phyloP scores from a whole-genome alignment of 2,329 filamentous ascomycete genomes.

The Penicillium sp. region DNA sequence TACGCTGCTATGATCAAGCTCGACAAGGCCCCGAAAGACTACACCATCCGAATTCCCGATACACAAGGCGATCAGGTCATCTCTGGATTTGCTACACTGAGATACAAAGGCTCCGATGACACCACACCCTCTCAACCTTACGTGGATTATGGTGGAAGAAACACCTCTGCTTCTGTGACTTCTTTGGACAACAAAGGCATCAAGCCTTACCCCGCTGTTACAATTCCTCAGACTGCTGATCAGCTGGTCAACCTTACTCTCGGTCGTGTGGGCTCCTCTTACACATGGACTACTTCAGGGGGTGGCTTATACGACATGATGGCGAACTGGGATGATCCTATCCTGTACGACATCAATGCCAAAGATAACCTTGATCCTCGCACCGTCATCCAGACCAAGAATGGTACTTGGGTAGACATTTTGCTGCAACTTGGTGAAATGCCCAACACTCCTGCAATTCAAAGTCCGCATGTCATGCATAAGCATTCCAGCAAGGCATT shows the following conservation, averaged over 20 bases:
- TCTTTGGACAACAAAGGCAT: slow-evolving; percentile 44
- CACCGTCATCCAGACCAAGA: slow-evolving; percentile 35
- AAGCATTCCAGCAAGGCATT: slow-evolving; percentile 51
- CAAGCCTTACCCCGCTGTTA: slow-evolving; percentile 31
- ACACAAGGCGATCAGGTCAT: slow-evolving; percentile 55
- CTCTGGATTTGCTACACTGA: slow-evolving; percentile 51
- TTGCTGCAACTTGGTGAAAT: slow-evolving; percentile 33
- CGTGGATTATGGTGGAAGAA: slow-evolving; percentile 53
- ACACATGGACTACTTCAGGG: slow-evolving; percentile 33
- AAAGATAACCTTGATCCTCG: slow-evolving; percentile 26
- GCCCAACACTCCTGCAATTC: slow-evolving; percentile 21
- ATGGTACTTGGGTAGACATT: slow-evolving; percentile 43
- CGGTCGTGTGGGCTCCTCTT: slow-evolving; percentile 30
- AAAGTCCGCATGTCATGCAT: slow-evolving; percentile 49
- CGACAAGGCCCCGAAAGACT: slow-evolving; percentile 38
- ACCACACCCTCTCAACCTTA: slow-evolving; percentile 36
- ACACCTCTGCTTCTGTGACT: slow-evolving; percentile 42
- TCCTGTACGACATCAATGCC: slow-evolving; percentile 34
- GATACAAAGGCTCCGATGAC: slow-evolving; percentile 33
- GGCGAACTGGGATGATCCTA: slow-evolving; percentile 33
- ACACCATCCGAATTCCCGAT: slow-evolving; percentile 52
- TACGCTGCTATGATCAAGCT: slow-evolving; percentile 46
- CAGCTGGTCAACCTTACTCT: slow-evolving; percentile 44
- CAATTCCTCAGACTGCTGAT: slow-evolving; percentile 53
- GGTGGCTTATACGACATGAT: slow-evolving; percentile 26